Evolutionary conservation across 129 eudicot genomes (phyloP).

Genomic region (Arctium minus): DNA sequence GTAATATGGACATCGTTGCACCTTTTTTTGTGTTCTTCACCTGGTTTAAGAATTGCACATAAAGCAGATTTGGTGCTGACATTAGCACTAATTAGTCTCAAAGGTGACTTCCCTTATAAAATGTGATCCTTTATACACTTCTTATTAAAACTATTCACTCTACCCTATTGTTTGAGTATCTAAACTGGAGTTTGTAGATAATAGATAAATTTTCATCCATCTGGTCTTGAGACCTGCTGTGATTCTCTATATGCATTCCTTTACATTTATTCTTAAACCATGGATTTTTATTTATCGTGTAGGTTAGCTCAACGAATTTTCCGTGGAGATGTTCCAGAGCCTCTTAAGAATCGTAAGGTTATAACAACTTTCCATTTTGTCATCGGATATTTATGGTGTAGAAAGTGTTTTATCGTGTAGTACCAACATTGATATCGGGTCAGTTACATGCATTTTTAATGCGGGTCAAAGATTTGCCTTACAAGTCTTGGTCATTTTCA

Average conservation of each 20-base stretch:
- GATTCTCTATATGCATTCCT: not conserved
- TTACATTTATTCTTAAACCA: not conserved
- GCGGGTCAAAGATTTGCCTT: not conserved
- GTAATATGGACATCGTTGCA: too few relatives aligned
- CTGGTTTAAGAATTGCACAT: too few relatives aligned
- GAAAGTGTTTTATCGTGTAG: not conserved
- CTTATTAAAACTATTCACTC: too few relatives aligned
- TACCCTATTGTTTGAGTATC: too few relatives aligned
- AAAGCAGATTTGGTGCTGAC: too few relatives aligned
- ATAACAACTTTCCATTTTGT: not conserved
- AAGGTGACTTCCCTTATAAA: too few relatives aligned
- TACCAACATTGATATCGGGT: not conserved
- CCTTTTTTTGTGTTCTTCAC: too few relatives aligned
- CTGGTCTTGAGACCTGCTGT: too few relatives aligned
- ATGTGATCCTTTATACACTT: too few relatives aligned
- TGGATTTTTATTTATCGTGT: constrained; percentile 19
- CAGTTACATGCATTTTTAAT: not conserved
- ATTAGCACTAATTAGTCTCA: too few relatives aligned
- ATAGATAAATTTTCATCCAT: too few relatives aligned
- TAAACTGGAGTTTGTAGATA: too few relatives aligned
- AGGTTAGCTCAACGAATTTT: constrained; percentile 96
- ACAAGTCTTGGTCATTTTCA: not conserved
- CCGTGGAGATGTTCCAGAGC: constrained; percentile 97
- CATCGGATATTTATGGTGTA: not conserved
- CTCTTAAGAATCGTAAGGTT: constrained; percentile 90